Base-by-base conservation (phyloP, 768 basidiomycete species). In the Naganishia friedmannii region DNA sequence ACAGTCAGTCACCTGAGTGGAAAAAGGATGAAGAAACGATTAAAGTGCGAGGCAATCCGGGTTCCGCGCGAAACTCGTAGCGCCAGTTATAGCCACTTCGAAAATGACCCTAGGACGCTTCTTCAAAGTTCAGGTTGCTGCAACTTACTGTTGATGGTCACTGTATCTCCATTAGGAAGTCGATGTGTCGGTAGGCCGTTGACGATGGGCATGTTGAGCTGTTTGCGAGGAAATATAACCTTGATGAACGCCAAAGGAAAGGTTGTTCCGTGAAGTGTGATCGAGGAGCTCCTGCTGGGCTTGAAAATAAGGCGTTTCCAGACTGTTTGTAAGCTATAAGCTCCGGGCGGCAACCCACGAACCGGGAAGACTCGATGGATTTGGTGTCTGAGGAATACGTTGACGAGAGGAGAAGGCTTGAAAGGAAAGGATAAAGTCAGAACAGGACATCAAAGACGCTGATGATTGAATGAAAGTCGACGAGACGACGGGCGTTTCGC, bases 91-190 rank as follows among this genome's bases (percentile, higher is more conserved):
- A n/a, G 48, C 65, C 37, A 55, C n/a, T 21, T 72, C 55, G 66
- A 8, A 42, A 42, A 42, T 15, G 15, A 17, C 42, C 42, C 42
- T 15, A 42, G 53, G 56, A 37, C 42, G 26, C 23, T 17, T 17
- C 65, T 54, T 29, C 54, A 34, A 65, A 53, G 46, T 28, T 55
- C 31, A 48, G 23, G 15, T 71, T 60, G 34, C 23, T 51, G 15
- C 23, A 13, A 63, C 60, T 63, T 45, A 79, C 79, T 78, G 67
- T 79, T 77, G 55, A 74, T 69, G 29, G 74, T 66, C 29, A 80
- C 77, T 31, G 48, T 45, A 34, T 79, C 77, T 15, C 79, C 79
- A 68, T 80, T 80, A 21, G 74, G 74, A 13, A 78, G 70, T 65
- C 39, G 39, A 34, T 63, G 60, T 28, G 39, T 75, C 75, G 29